Base-by-base conservation (phyloP, 306 rosid genomes). In the Vigna mungo region DNA sequence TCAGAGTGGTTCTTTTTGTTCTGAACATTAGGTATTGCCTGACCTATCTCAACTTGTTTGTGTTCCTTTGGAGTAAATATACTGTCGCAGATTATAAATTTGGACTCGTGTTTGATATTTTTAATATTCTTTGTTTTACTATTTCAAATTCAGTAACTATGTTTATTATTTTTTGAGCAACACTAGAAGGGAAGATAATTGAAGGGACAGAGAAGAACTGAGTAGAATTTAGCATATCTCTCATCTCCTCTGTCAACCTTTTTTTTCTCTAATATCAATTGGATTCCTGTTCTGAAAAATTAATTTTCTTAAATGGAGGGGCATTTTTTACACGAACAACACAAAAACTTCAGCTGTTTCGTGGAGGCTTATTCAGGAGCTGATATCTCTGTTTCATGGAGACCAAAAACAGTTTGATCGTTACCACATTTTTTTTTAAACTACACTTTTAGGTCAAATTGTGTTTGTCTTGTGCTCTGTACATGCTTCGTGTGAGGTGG, bases 1-100 rank as follows among this genome's bases (percentile, higher is more conserved):
- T 95, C 78, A 86, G 99, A 79, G 97, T 95, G 64, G 79, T 92
- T 80, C 88, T 95, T 88, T 89, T 90, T 85, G 75, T 89, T 87
- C 78, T 95, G 85, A 90, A 81, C 83, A 84, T 92, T 76, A 95
- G 98, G 98, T 95, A 95, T 39, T 53, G 55, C 56, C 39, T 63
- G 61, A 20, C 76, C 18, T 32, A 72, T 52, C 64, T 64, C 54
- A 25, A 76, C 27, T 46, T 61, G 43, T 17, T 36, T 2, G 3
- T 44, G 65, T 78, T 54, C 56, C 27, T 44, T 70, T 17, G 7
- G 66, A 68, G 70, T 67, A 27, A 68, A 51, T 52, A 68, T 64
- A 23, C 37, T 71, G 12, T 37, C 64, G 25, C 64, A 65, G 55
- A 76, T 49, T 65, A 23, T 74, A 30, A 23, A 47, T 80, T 71